phyloP scores from a whole-genome alignment of 345 rosid genomes.

The Gossypium turneri region DNA sequence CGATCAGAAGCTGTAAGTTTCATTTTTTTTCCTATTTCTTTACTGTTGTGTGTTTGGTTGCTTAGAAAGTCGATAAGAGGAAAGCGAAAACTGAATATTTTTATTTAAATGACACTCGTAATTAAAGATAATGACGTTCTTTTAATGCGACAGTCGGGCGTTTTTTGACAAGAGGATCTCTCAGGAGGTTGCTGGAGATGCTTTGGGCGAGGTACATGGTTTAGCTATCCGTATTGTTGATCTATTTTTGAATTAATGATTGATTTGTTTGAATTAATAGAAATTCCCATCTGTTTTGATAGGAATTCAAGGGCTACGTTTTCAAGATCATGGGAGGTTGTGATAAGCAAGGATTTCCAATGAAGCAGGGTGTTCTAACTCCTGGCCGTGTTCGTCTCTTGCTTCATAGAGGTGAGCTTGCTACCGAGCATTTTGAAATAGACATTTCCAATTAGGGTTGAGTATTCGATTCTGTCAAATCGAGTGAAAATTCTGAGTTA shows the following conservation, averaged over 20 bases:
- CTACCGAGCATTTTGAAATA: neutral
- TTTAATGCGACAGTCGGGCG: conserved; percentile 39
- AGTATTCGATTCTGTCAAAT: too few relatives aligned
- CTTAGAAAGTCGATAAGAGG: neutral
- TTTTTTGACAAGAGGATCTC: conserved; percentile 73
- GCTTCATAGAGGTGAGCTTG: conserved; percentile 52
- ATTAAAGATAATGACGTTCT: neutral
- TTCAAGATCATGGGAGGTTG: conserved; percentile 67
- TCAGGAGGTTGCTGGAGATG: conserved; percentile 75
- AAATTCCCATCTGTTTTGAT: conserved; percentile 6
- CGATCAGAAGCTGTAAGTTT: conserved; percentile 40
- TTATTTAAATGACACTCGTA: neutral
- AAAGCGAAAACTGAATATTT: neutral
- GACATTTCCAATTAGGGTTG: too few relatives aligned
- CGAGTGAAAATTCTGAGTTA: too few relatives aligned
- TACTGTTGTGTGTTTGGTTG: neutral
- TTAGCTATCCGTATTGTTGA: neutral
- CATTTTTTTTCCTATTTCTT: neutral
- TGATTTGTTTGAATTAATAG: neutral
- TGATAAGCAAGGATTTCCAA: conserved; percentile 67
- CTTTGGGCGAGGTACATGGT: conserved; percentile 58
- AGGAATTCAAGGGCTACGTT: conserved; percentile 62
- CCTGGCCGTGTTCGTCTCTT: conserved; percentile 61
- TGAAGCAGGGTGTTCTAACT: conserved; percentile 65
- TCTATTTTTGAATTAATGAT: neutral